These are phyloP conservation scores for Geotrichum histeridarum DNA, from an alignment of 1,139 yeast genomes.

Conservation along the genomic window DNA sequence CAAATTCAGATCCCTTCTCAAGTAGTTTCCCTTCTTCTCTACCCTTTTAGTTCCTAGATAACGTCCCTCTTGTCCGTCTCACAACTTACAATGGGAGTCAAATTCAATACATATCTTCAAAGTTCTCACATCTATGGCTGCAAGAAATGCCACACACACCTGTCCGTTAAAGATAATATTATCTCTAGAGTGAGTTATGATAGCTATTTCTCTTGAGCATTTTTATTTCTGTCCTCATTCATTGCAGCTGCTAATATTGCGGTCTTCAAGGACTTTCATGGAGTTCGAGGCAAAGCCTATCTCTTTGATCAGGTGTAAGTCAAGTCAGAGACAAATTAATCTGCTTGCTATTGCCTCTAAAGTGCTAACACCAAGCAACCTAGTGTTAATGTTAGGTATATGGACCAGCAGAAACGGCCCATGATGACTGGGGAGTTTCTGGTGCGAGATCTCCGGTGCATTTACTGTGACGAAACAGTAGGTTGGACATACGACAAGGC, in stretches of 20 bases:
- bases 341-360: neutral
- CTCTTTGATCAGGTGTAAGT: constrained; percentile 39
- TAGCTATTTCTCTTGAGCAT: neutral
- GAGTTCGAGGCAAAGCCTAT: constrained; percentile 41
- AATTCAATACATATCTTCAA: constrained; percentile 34
- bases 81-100: constrained; percentile 33
- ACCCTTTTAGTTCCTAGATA: too few relatives aligned
- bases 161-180: constrained; percentile 36
- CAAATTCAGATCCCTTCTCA: too few relatives aligned
- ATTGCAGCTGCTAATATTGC: neutral
- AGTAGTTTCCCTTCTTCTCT: too few relatives aligned
- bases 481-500: constrained; percentile 81
- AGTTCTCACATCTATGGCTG: constrained; percentile 38
- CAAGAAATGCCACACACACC: constrained; percentile 39
- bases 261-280: constrained; percentile 36
- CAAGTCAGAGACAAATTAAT: neutral
- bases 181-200: constrained; percentile 34
- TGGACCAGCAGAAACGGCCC: constrained; percentile 36
- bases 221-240: neutral
- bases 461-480: constrained; percentile 54
- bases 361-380: neutral
- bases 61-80: too few relatives aligned
- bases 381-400: constrained; percentile 38
- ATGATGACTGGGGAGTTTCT: constrained; percentile 72
- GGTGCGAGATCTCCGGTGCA: constrained; percentile 61